Percentiles rank a stretch among this genome's conserved stretches.
phyloP scores from a whole-genome alignment of 805 yeast genomes.

The Wickerhamiella occidentalis region DNA sequence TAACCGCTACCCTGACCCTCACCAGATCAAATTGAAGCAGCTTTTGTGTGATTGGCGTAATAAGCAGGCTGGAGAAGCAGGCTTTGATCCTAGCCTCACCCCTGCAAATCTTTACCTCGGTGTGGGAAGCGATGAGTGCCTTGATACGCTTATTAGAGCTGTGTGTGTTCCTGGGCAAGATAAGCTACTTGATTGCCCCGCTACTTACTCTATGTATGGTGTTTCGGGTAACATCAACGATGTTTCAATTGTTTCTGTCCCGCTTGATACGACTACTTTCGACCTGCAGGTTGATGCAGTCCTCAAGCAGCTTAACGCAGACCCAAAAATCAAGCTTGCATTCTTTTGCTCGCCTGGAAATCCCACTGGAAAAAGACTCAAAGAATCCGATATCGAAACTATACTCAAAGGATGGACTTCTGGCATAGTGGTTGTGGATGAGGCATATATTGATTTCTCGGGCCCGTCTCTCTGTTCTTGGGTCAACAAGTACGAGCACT shows the following conservation, averaged over 20 bases:
- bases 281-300: constrained; percentile 50
- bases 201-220: constrained; percentile 95
- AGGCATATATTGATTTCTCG: constrained; percentile 82
- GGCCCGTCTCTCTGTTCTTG: constrained; percentile 64
- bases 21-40: constrained; percentile 64
- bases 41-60: constrained; percentile 65
- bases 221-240: constrained; percentile 88
- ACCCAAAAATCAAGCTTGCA: constrained; percentile 55
- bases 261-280: constrained; percentile 45
- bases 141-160: constrained; percentile 78
- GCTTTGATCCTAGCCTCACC: constrained; percentile 29
- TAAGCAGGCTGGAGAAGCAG: constrained; percentile 29
- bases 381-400: constrained; percentile 36
- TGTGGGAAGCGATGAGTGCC: constrained; percentile 94
- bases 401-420: constrained; percentile 54
- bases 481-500: constrained; percentile 69
- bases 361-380: constrained; percentile 69
- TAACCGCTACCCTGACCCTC: constrained; percentile 95
- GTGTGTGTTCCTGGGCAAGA: constrained; percentile 73
- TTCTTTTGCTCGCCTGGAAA: constrained; percentile 94
- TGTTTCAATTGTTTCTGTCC: constrained; percentile 61
- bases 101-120: constrained; percentile 78
- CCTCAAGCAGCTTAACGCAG: constrained; percentile 39
- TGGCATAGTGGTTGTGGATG: constrained; percentile 68
- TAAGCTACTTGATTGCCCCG: constrained; percentile 77